phyloP scores from a whole-genome alignment of 495 filamentous ascomycete genomes.

The Hypoxylon intermedium region DNA sequence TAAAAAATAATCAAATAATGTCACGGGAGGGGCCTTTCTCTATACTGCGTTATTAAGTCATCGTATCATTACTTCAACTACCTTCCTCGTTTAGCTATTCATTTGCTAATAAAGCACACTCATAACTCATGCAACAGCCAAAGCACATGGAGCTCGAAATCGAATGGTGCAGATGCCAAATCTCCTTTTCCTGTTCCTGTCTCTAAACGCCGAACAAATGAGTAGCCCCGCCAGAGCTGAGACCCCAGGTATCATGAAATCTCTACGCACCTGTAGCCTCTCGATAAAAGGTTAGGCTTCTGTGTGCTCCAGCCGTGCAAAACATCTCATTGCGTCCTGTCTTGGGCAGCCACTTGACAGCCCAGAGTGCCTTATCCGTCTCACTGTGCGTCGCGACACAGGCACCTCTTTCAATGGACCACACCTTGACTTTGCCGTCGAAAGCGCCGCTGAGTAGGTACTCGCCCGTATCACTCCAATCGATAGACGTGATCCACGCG shows the following conservation, averaged over 20 bases:
- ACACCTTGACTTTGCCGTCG: conserved; percentile 94
- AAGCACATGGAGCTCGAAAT: conserved; percentile 13
- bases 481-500: conserved; percentile 86
- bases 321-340: conserved; percentile 77
- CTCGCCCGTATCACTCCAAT: conserved; percentile 94
- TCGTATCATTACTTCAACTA: neutral
- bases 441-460: conserved; percentile 86
- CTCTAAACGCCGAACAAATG: conserved; percentile 37
- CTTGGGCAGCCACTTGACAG: conserved; percentile 87
- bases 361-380: conserved; percentile 85
- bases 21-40: too few species aligned
- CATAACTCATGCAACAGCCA: neutral
- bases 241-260: neutral
- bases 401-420: conserved; percentile 79
- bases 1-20: too few species aligned
- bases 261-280: conserved; percentile 79
- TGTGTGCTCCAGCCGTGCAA: conserved; percentile 80
- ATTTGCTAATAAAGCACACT: neutral
- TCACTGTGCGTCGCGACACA: conserved; percentile 96
- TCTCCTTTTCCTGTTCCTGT: conserved; percentile 30
- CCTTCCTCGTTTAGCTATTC: neutral
- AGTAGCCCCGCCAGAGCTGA: neutral
- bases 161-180: conserved; percentile 2
- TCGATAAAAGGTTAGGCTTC: conserved; percentile 85
- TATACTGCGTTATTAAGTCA: too few species aligned